These are phyloP conservation scores for Picochlorum costavermella DNA, from an alignment of 139 green algal genomes.

Conservation along the genomic window DNA sequence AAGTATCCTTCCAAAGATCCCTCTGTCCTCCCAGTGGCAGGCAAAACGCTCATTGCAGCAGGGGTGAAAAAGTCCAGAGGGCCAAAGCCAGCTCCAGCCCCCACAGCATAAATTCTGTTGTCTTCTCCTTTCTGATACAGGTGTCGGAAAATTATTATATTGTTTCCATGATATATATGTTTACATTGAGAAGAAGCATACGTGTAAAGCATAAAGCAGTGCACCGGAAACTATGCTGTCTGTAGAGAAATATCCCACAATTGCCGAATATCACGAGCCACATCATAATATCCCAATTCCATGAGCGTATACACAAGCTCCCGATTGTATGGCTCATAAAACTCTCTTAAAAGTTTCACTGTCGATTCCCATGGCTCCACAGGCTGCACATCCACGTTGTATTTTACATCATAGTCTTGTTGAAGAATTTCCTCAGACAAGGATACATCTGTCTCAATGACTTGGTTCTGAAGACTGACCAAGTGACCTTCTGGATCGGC, in stretches of 20 bases:
- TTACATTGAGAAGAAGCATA: too few species aligned
- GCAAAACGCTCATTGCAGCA: slow-evolving; percentile 1
- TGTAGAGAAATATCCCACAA: background rate
- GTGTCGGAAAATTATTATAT: too few species aligned
- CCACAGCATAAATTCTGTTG: background rate
- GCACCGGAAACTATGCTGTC: too few species aligned
- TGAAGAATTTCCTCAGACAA: background rate
- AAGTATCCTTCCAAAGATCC: background rate
- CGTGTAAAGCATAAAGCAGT: too few species aligned
- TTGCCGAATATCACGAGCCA: background rate
- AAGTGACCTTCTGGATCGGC: background rate
- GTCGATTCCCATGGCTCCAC: background rate
- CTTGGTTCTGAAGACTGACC: background rate
- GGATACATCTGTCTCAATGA: background rate
- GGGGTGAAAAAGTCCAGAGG: slow-evolving; percentile 4
- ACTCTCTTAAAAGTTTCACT: background rate
- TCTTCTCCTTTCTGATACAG: too few species aligned
- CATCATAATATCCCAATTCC: background rate
- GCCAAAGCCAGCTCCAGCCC: background rate
- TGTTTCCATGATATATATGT: too few species aligned
- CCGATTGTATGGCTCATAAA: background rate
- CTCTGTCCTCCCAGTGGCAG: background rate
- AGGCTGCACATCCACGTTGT: background rate
- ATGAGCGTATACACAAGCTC: background rate
- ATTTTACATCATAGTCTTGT: background rate